Base-by-base conservation (phyloP, 257 asterid species). In the Solanum dulcamara region DNA sequence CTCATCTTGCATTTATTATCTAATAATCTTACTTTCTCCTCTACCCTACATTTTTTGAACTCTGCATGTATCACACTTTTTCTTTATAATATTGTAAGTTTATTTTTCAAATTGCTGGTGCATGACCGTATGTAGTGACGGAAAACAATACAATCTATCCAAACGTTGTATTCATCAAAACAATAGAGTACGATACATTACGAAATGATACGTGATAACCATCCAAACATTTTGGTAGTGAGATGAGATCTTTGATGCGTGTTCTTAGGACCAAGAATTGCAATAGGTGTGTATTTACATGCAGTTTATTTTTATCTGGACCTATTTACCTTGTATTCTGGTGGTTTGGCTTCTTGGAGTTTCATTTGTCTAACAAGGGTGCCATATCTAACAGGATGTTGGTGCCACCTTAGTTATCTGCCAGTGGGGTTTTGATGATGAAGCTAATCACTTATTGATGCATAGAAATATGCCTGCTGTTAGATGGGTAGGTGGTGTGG, bases 401-500 rank as follows among this genome's bases (percentile, higher is more conserved):
- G 99, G 99, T 24, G 98, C 99, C 83, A 92, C 97, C 32, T 87
- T 96, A 89, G 99, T 96, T 42, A 96, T 96, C 89, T 96, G 98
- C 86, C 99, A 96, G 84, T 96, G 99, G 99, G 99, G 99, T 81
- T 96, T 96, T 86, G 99, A 96, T 84, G 99, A 96, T 87, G 99
- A 96, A 87, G 99, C 99, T 81, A 96, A 96, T 88, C 99, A 96
- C 92, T 89, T 96, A 68, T 64, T 96, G 84, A 95, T 96, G 99
- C 93, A 94, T 51, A 93, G 99, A 88, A 89, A 96, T 80, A 88
- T 96, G 88, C 99, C 99, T 74, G 99, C 99, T 88, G 94, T 94
- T 48, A 91, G 98, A 81, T 96, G 99, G 99, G 99, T 94, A 66
- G 99, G 99, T 86, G 99, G 99, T 33, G 99, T 96, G 33, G 99